Evolutionary conservation across 2,329 filamentous ascomycete genomes (phyloP), one percentile per base, ranked within the genome.

Genomic region (Didymella glomerata): DNA sequence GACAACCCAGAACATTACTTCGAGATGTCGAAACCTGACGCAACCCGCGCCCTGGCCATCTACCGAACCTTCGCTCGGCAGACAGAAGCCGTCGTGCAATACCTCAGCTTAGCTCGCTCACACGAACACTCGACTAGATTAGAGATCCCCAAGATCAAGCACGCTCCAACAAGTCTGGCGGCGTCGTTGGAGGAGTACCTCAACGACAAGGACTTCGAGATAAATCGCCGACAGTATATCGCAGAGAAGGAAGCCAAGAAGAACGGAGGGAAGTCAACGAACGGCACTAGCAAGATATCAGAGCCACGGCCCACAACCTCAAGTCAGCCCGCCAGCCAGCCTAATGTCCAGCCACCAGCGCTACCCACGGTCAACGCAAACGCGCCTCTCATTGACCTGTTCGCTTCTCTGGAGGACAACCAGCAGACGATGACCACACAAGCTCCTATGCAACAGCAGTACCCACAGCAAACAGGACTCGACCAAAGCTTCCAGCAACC

Each of bases 131-230:
- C 93, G 64, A 99, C 95, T 5, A 85, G 94, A 61, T 86, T 99
- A 38, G 92, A 97, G 72, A 96, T 99, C 8, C 95, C 95, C 10
- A 97, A 97, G 80, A 85, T 99, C 66, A 98, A 97, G 80, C 95
- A 99, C 76, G 95, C 95, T 6, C 96, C 95, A 1, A 93, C 96
- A 1, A 96, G 95, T 73, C 80, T 99, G 51, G 91, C 92, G 16
- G 89, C 89, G 25, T 92, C 96, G 55, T 84, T 99, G 25, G 93
- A 98, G 76, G 95, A 99, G 68, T 98, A 99, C 73, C 82, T 99
- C 45, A 89, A 93, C 63, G 95, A 99, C 71, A 88, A 92, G 3
- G 95, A 99, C 76, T 99, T 99, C 70, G 95, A 99, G 69, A 85
- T 93, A 55, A 95, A 98, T 69, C 86, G 95, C 62, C 85, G 93